Conservation (phyloP, 106 monocot species). For the Alisma plantagoaquatica region DNA sequence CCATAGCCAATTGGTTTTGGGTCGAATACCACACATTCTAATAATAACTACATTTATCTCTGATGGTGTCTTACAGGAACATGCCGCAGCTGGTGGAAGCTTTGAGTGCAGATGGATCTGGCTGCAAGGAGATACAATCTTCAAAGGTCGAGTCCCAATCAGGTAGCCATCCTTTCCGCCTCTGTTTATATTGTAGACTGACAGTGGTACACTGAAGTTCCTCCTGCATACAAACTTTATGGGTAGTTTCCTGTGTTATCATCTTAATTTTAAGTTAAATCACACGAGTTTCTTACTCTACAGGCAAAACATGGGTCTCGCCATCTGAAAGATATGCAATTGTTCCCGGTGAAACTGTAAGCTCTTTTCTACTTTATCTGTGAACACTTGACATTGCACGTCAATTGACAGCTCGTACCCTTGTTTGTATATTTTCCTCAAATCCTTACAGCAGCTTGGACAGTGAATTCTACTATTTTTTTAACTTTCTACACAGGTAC, state of each 20-base stretch:
- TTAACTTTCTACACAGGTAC: conserved; percentile 25
- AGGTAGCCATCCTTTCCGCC: conserved; percentile 27
- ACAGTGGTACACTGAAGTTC: background rate
- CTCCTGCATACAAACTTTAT: background rate
- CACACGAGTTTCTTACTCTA: conserved; percentile 5
- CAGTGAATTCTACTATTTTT: background rate
- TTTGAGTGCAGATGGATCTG: conserved; percentile 52
- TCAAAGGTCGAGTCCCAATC: conserved; percentile 35
- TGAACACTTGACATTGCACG: background rate
- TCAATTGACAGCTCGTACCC: no score
- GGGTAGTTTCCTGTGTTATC: no score
- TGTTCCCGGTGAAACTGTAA: conserved; percentile 91
- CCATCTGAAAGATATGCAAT: conserved; percentile 95
- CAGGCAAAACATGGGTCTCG: conserved; percentile 89
- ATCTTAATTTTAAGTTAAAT: no score
- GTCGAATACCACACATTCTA: background rate
- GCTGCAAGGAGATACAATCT: conserved; percentile 54
- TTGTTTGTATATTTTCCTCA: background rate
- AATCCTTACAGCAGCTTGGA: background rate
- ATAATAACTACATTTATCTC: background rate
- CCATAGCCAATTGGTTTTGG: no score
- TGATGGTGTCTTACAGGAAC: conserved; percentile 20
- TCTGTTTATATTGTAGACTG: background rate
- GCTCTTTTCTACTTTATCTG: conserved; percentile 6
- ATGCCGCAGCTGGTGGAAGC: conserved; percentile 47